These are phyloP conservation scores for Leccinum imitatum DNA, from an alignment of 768 basidiomycete genomes.

Conservation along the genomic window DNA sequence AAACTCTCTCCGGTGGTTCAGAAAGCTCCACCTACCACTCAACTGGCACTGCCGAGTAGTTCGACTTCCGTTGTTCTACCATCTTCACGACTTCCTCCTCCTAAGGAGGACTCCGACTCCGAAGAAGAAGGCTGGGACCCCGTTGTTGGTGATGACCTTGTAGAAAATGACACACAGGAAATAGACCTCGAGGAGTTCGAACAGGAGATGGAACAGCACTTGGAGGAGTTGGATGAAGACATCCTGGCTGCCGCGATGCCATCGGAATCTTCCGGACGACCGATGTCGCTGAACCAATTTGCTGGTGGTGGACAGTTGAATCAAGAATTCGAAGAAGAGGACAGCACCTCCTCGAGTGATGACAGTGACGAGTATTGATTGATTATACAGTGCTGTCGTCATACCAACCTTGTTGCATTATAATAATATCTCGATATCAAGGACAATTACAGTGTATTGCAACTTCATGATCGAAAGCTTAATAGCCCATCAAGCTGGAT, in stretches of 20 bases:
- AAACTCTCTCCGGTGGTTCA: constrained; percentile 21
- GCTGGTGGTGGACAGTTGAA: constrained; percentile 43
- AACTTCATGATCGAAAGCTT: not conserved
- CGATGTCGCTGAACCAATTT: constrained; percentile 52
- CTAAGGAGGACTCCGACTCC: constrained; percentile 38
- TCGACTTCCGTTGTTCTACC: constrained; percentile 33
- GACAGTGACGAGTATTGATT: constrained; percentile 53
- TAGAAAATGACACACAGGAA: constrained; percentile 32
- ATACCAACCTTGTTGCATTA: constrained; percentile 7
- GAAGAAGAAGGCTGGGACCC: constrained; percentile 58
- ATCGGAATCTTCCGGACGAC: constrained; percentile 35
- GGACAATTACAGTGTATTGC: constrained; percentile 5
- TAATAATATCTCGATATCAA: constrained; percentile 3
- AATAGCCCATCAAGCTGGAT: constrained; percentile 26
- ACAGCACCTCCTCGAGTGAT: constrained; percentile 53
- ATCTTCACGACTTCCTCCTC: constrained; percentile 27
- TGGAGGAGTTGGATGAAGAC: constrained; percentile 49
- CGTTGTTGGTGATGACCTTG: constrained; percentile 30
- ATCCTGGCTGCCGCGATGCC: constrained; percentile 45
- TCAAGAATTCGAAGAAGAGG: constrained; percentile 35
- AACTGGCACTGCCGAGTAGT: constrained; percentile 41
- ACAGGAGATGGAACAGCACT: constrained; percentile 35
- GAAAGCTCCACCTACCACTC: constrained; percentile 17
- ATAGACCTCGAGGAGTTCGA: constrained; percentile 37
- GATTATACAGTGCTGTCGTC: not conserved